Percentiles rank a stretch among this genome's conserved stretches.
Conservation (phyloP, 257 asterid genomes). For the Solanum piurae region DNA sequence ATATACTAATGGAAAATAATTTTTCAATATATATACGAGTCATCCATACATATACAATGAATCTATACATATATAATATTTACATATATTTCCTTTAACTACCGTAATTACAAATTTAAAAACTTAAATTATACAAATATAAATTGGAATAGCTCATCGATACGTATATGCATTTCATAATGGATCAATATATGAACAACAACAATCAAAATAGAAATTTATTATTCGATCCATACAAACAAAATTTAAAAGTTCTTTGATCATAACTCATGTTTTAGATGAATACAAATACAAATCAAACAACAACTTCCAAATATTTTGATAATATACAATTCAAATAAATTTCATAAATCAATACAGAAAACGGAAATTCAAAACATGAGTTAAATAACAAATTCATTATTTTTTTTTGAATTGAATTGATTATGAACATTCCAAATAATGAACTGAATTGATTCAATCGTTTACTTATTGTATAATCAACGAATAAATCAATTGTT, state of each 20-base stretch:
- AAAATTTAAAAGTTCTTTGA: neutral
- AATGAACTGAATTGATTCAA: too few species aligned
- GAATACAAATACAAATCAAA: neutral
- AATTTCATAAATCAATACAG: neutral
- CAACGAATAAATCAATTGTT: neutral
- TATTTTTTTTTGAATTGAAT: too few species aligned
- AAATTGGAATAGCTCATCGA: neutral
- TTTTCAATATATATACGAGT: neutral
- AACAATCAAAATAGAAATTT: neutral
- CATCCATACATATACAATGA: neutral
- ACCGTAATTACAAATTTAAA: rapidly evolving
- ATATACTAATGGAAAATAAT: neutral
- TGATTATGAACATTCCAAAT: neutral
- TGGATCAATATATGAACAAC: neutral
- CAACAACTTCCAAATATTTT: neutral
- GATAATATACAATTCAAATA: neutral
- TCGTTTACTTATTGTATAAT: too few species aligned
- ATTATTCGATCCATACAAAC: neutral
- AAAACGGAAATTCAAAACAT: too few species aligned
- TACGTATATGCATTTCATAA: too few species aligned
- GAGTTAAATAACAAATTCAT: neutral
- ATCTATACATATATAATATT: too few species aligned
- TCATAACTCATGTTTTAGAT: neutral
- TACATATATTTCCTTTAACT: too few species aligned
- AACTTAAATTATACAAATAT: too few species aligned